Evolutionary conservation across 768 basidiomycete genomes (phyloP).

Genomic region (Auricularia cornea): DNA sequence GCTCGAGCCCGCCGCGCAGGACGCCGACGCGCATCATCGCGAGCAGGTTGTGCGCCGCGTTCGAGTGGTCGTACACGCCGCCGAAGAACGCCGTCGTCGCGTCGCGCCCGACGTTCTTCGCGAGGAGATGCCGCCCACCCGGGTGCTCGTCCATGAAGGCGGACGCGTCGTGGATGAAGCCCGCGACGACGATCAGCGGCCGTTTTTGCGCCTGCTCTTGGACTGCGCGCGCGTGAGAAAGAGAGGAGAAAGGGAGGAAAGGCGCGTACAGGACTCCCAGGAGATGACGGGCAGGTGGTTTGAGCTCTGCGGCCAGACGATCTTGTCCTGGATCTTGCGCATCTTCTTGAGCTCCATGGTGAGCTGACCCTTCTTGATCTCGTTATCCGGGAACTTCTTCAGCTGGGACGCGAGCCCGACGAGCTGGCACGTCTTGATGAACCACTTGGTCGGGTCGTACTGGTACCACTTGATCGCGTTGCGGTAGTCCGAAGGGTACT

Average conservation of each 20-base stretch:
- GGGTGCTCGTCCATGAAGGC: slow-evolving; percentile 87
- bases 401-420: slow-evolving; percentile 66
- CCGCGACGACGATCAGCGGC: slow-evolving; percentile 77
- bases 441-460: slow-evolving; percentile 91
- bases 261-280: slow-evolving; percentile 71
- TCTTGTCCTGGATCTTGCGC: slow-evolving; percentile 62
- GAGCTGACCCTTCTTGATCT: slow-evolving; percentile 78
- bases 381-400: slow-evolving; percentile 60
- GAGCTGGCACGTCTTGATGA: slow-evolving; percentile 55
- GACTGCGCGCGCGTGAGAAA: slow-evolving; percentile 34
- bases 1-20: slow-evolving; percentile 44
- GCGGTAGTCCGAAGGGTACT: slow-evolving; percentile 95
- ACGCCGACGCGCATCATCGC: slow-evolving; percentile 57
- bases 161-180: slow-evolving; percentile 87
- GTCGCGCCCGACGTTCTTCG: slow-evolving; percentile 82
- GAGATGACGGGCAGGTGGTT: slow-evolving; percentile 71
- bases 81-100: slow-evolving; percentile 94
- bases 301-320: slow-evolving; percentile 72
- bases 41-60: slow-evolving; percentile 71
- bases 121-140: slow-evolving; percentile 77
- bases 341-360: slow-evolving; percentile 92
- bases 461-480: slow-evolving; percentile 95
- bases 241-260: slow-evolving; percentile 1
- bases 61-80: slow-evolving; percentile 82
- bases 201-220: slow-evolving; percentile 72